These are phyloP conservation scores for Boletellus sp. DNA, from an alignment of 768 basidiomycete species.

Conservation along the genomic window DNA sequence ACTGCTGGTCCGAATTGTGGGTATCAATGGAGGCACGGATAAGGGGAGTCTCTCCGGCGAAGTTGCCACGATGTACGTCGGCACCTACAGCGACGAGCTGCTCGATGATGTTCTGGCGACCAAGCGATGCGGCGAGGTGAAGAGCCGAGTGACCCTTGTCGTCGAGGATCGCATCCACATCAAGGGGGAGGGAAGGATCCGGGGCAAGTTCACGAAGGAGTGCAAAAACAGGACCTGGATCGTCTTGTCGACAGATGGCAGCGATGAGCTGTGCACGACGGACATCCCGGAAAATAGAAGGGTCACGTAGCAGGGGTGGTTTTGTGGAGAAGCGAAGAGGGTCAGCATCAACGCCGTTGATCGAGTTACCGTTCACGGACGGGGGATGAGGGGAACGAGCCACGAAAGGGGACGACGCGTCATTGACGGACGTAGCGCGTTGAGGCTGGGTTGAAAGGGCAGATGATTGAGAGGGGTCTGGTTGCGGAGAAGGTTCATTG, in stretches of 20 bases:
- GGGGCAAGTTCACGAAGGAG: constrained; percentile 62
- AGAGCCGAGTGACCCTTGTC: constrained; percentile 93
- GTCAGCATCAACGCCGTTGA: constrained; percentile 43
- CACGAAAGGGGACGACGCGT: constrained; percentile 32
- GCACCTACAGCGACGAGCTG: constrained; percentile 75
- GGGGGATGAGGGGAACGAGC: constrained; percentile 49
- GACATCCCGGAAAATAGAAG: constrained; percentile 45
- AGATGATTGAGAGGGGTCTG: constrained; percentile 27
- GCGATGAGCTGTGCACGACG: constrained; percentile 62
- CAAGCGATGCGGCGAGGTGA: constrained; percentile 88
- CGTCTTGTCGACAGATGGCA: constrained; percentile 66
- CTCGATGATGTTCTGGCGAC: constrained; percentile 61
- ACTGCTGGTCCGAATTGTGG: constrained; percentile 75
- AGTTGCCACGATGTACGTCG: constrained; percentile 88
- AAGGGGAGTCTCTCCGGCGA: constrained; percentile 90
- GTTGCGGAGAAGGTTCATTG: constrained; percentile 44
- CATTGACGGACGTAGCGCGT: constrained; percentile 32
- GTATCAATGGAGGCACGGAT: constrained; percentile 90
- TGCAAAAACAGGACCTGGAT: constrained; percentile 58
- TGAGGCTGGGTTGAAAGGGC: constrained; percentile 17
- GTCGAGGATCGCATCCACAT: constrained; percentile 85
- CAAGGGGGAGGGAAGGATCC: constrained; percentile 36
- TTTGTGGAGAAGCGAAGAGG: constrained; percentile 65
- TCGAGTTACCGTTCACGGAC: constrained; percentile 41
- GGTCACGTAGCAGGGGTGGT: constrained; percentile 55